phyloP scores from a whole-genome alignment of 495 filamentous ascomycete species.

The Podospora comata region DNA sequence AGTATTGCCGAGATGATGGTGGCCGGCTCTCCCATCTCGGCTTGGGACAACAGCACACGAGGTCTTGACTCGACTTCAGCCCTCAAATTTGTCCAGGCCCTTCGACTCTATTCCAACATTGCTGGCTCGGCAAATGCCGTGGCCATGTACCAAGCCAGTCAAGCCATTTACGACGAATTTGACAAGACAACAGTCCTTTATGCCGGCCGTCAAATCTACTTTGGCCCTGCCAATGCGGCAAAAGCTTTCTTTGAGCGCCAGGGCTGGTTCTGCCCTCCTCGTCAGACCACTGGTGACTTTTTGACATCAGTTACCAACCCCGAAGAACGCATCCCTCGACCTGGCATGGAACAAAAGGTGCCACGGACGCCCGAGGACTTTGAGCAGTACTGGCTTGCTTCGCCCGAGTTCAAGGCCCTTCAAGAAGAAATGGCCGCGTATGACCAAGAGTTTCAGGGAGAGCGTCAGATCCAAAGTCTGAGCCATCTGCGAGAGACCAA shows the following conservation, averaged over 20 bases:
- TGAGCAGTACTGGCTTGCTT: constrained; percentile 47
- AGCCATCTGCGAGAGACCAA: constrained; percentile 30
- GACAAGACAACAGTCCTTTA: constrained; percentile 63
- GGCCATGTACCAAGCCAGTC: constrained; percentile 71
- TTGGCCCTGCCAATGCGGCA: constrained; percentile 53
- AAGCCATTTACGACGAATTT: constrained; percentile 64
- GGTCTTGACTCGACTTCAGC: constrained; percentile 54
- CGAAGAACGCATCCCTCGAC: constrained; percentile 61
- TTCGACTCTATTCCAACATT: constrained; percentile 52
- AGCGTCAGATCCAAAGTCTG: constrained; percentile 28
- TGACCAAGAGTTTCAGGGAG: constrained; percentile 52
- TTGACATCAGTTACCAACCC: constrained; percentile 73
- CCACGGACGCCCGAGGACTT: constrained; percentile 62
- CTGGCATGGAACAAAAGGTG: constrained; percentile 59
- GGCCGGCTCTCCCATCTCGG: constrained; percentile 44
- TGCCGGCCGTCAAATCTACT: constrained; percentile 64
- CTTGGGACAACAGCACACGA: constrained; percentile 55
- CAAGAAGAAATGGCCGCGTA: constrained; percentile 61
- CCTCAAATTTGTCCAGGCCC: constrained; percentile 46
- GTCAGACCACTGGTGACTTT: constrained; percentile 73
- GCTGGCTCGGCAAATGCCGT: constrained; percentile 54
- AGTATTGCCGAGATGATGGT: constrained; percentile 53
- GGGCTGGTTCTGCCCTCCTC: constrained; percentile 61
- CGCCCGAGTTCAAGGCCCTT: constrained; percentile 52
- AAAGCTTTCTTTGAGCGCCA: constrained; percentile 58